A percentile compares a stretch with the other conserved stretches of the same genome.
Conservation (phyloP, 805 yeast genomes). For the Priceomyces fermenticarens region DNA sequence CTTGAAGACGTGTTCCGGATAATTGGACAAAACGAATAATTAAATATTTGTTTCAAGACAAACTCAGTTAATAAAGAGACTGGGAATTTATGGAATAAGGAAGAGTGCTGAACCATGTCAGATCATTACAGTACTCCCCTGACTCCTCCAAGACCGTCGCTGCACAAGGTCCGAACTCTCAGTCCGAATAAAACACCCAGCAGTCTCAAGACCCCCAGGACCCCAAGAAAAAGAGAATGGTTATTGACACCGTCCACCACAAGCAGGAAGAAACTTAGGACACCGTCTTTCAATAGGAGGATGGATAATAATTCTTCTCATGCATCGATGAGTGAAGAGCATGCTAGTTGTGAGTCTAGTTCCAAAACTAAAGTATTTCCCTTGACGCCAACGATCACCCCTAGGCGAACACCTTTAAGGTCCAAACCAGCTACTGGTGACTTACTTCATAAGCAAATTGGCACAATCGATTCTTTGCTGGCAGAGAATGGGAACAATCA, state of each 20-base stretch:
- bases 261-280: slow-evolving; percentile 1
- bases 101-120: slow-evolving; percentile 4
- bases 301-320: neutral
- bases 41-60: too few species aligned
- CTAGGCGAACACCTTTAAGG: slow-evolving; percentile 27
- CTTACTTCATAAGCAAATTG: slow-evolving; percentile 11
- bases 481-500: slow-evolving; percentile 8
- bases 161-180: slow-evolving; percentile 2
- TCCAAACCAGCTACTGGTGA: slow-evolving; percentile 13
- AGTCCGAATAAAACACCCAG: slow-evolving; percentile 4
- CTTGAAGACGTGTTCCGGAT: too few species aligned
- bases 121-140: slow-evolving; percentile 8
- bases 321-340: neutral
- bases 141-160: slow-evolving; percentile 11
- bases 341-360: neutral
- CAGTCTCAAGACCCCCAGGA: slow-evolving; percentile 7
- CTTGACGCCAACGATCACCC: slow-evolving; percentile 31
- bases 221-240: slow-evolving; percentile 7
- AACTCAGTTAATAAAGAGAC: too few species aligned
- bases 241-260: slow-evolving; percentile 5
- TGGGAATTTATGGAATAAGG: too few species aligned
- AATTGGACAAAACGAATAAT: too few species aligned
- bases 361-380: slow-evolving; percentile 11
- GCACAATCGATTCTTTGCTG: slow-evolving; percentile 1
- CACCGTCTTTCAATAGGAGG: neutral